Base-by-base conservation (phyloP, 75 land plant genomes). In the Ceratopteris richardii region DNA sequence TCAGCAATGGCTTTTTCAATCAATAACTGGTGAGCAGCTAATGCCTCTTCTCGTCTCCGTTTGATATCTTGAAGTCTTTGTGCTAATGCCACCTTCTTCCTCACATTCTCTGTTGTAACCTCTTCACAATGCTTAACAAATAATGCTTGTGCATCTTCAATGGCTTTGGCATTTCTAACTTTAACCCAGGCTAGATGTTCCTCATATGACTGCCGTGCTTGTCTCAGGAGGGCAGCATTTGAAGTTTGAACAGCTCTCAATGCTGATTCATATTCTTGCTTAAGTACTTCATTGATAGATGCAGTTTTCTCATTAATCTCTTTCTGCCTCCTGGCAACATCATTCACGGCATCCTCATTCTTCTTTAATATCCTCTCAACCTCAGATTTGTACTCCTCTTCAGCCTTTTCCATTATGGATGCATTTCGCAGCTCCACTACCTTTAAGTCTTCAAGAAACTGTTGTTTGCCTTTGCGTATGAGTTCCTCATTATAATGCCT, bases 1-100 rank as follows among this genome's bases (percentile, higher is more conserved):
- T 67, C 54, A 20, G 69, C 69, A 0, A 67, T 44, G 1, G 62
- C 41, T 11, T 48, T 36, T 26, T 30, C 54, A 4, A 67, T 39
- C 19, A 58, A 39, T 30, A 28, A 51, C 31, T 59, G 47, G 23
- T 67, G 44, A 7, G 44, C 31, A 13, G 64, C 42, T 1, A 41
- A 7, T 17, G 62, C 44, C 26, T 26, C 62, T 23, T 59, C 57
- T 39, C 53, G n/a, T 2, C 24, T 52, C 41, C 53, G n/a, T 54
- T 33, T 57, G 14, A 65, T 31, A 24, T 54, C 57, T 23, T 64
- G 39, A 1, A 56, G 29, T 24, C 42, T 53, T 31, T 57, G 59
- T 18, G 44, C 26, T 14, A 51, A 43, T 1, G 43, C 69, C 20
- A 40, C 48, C 11, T 44, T 29, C 33, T 21, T 41, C 29, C 62